Evolutionary conservation across 805 yeast species (phyloP).

Genomic region (Cyberlindnera lachancei): DNA sequence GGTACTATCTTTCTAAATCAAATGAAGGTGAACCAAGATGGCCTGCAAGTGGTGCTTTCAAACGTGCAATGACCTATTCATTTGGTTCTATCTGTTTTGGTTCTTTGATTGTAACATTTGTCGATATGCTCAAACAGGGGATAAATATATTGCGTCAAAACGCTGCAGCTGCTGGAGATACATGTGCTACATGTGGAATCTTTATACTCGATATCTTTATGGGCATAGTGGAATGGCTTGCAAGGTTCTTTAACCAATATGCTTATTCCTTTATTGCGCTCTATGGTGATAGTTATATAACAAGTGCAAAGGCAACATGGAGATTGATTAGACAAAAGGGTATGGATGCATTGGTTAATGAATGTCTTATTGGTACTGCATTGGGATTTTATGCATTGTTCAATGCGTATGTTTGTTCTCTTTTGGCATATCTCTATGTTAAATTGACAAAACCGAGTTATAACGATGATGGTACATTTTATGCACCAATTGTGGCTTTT

Average conservation of each 20-base stretch:
- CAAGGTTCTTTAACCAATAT: slow-evolving; percentile 81
- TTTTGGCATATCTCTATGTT: slow-evolving; percentile 59
- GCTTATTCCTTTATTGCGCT: slow-evolving; percentile 84
- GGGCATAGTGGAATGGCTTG: slow-evolving; percentile 68
- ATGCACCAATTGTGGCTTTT: slow-evolving; percentile 71
- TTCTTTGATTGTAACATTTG: slow-evolving; percentile 59
- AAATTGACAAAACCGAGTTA: slow-evolving; percentile 61
- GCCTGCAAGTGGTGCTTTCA: slow-evolving; percentile 78
- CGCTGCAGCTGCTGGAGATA: slow-evolving; percentile 43
- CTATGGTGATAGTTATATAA: slow-evolving; percentile 72
- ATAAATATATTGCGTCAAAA: slow-evolving; percentile 45
- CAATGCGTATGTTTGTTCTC: slow-evolving; percentile 58
- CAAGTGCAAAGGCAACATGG: slow-evolving; percentile 79
- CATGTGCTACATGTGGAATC: slow-evolving; percentile 44
- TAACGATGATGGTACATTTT: slow-evolving; percentile 49
- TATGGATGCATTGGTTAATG: slow-evolving; percentile 76
- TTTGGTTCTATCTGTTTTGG: slow-evolving; percentile 91
- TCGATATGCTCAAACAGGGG: slow-evolving; percentile 57
- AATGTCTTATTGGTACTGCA: slow-evolving; percentile 73
- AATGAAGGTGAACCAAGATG: slow-evolving; percentile 72
- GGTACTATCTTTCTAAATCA: slow-evolving; percentile 77
- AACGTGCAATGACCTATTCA: slow-evolving; percentile 74
- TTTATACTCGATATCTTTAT: slow-evolving; percentile 52
- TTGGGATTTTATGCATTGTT: slow-evolving; percentile 69
- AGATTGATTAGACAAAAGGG: slow-evolving; percentile 72